phyloP scores from a whole-genome alignment of 1,139 yeast species.

The Wickerhamiella pararugosa region DNA sequence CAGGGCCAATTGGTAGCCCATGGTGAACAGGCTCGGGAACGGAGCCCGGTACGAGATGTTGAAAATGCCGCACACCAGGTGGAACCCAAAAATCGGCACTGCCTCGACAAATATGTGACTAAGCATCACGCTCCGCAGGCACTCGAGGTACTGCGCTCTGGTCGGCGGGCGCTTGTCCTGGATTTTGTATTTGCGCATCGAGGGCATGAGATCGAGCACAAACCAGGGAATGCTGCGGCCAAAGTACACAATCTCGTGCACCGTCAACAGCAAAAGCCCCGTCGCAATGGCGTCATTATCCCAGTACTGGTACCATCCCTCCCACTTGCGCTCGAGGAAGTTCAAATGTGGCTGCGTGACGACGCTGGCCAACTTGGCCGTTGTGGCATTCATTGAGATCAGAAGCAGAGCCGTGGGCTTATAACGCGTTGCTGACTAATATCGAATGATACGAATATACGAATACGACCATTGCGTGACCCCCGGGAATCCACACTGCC shows the following conservation, averaged over 20 bases:
- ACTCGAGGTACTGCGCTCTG: constrained; percentile 76
- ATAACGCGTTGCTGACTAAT: constrained; percentile 2
- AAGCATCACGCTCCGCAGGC: constrained; percentile 65
- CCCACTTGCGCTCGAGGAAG: constrained; percentile 54
- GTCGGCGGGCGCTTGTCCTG: constrained; percentile 70
- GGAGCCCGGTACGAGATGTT: constrained; percentile 71
- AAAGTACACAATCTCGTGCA: constrained; percentile 72
- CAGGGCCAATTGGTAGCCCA: constrained; percentile 47
- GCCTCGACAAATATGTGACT: constrained; percentile 88
- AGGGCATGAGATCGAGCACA: constrained; percentile 60
- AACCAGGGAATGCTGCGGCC: constrained; percentile 79
- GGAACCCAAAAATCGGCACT: constrained; percentile 91
- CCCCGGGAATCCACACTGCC: not conserved
- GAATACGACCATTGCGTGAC: not conserved
- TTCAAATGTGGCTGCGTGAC: constrained; percentile 18
- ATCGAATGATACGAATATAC: not conserved
- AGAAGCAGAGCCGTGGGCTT: not conserved
- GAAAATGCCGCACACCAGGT: constrained; percentile 64
- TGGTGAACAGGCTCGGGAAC: constrained; percentile 50
- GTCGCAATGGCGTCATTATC: constrained; percentile 71
- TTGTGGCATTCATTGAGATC: not conserved
- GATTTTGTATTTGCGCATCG: constrained; percentile 61
- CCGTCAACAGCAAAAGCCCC: constrained; percentile 55
- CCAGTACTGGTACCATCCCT: constrained; percentile 58
- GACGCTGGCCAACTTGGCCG: no score